Evolutionary conservation across 2,329 filamentous ascomycete genomes (phyloP).

Genomic region (Albophoma yamanashiensis): DNA sequence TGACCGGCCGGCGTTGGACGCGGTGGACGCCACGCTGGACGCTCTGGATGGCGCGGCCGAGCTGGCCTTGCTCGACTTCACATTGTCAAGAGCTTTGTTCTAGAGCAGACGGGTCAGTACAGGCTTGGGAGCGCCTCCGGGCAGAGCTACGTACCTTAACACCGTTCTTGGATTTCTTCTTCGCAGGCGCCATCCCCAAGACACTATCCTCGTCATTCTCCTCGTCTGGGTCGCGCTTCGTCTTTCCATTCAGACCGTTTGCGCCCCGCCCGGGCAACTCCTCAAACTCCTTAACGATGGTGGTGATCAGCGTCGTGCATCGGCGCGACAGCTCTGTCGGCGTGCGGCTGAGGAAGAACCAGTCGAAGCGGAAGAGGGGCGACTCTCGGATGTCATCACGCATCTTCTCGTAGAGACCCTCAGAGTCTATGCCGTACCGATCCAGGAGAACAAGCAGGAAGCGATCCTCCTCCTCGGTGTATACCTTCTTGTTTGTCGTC

Average conservation of each 20-base stretch:
- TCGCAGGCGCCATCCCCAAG: conserved; percentile 70
- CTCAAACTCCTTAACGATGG: conserved; percentile 91
- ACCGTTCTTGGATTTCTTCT: conserved; percentile 88
- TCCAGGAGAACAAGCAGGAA: conserved; percentile 92
- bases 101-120: conserved; percentile 24
- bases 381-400: conserved; percentile 95
- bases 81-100: conserved; percentile 88
- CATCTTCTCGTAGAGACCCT: conserved; percentile 84
- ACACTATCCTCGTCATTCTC: conserved; percentile 78
- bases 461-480: conserved; percentile 95
- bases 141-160: conserved; percentile 56
- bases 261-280: conserved; percentile 42
- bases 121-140: neutral
- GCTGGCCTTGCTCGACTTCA: conserved; percentile 71
- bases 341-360: conserved; percentile 96
- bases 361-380: conserved; percentile 94
- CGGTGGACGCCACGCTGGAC: conserved; percentile 74
- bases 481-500: conserved; percentile 99
- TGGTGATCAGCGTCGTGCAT: conserved; percentile 88
- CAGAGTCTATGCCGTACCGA: conserved; percentile 82
- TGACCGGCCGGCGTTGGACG: conserved; percentile 39
- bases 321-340: conserved; percentile 85
- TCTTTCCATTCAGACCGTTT: conserved; percentile 55
- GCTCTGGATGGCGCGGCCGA: conserved; percentile 74
- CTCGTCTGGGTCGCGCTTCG: conserved; percentile 67